phyloP scores from a whole-genome alignment of 2,329 filamentous ascomycete species.

The Phyllosticta paracitricarpa region DNA sequence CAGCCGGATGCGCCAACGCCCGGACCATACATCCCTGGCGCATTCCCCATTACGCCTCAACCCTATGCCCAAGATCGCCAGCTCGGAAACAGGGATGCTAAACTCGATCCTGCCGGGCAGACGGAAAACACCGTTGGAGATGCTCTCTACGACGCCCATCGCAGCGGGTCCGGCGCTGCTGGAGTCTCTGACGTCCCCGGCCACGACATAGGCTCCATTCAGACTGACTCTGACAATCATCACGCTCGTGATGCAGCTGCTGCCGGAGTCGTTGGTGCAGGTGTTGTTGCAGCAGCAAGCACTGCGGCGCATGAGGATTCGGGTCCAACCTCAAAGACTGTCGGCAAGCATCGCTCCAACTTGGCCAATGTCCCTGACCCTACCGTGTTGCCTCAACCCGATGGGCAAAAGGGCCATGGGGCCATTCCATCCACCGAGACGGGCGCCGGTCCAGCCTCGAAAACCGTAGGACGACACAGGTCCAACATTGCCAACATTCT shows the following conservation, averaged over 20 bases:
- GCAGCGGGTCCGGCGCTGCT: background rate
- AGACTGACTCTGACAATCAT: constrained; percentile 14
- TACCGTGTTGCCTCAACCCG: constrained; percentile 4
- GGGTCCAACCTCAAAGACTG: constrained; percentile 2
- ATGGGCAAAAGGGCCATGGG: constrained; percentile 5
- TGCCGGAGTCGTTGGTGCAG: constrained; percentile 18
- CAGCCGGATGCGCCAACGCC: background rate
- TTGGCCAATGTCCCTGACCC: constrained; percentile 6
- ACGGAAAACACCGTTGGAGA: background rate
- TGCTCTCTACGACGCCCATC: background rate
- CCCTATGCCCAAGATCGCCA: background rate
- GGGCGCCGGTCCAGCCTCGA: constrained; percentile 15
- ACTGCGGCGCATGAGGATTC: background rate
- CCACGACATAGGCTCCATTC: background rate
- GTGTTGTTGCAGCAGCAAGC: constrained; percentile 7
- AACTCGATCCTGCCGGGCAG: background rate
- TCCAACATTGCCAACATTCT: constrained; percentile 17
- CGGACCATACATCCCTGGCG: background rate
- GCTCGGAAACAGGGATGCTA: background rate
- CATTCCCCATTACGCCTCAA: background rate
- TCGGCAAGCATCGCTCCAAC: constrained; percentile 6
- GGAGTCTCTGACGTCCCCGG: background rate
- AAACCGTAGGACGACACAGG: constrained; percentile 18
- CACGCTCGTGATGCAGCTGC: constrained; percentile 20
- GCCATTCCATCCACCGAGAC: background rate